phyloP scores from a whole-genome alignment of 805 yeast species.

The Lachancea dasiensis region DNA sequence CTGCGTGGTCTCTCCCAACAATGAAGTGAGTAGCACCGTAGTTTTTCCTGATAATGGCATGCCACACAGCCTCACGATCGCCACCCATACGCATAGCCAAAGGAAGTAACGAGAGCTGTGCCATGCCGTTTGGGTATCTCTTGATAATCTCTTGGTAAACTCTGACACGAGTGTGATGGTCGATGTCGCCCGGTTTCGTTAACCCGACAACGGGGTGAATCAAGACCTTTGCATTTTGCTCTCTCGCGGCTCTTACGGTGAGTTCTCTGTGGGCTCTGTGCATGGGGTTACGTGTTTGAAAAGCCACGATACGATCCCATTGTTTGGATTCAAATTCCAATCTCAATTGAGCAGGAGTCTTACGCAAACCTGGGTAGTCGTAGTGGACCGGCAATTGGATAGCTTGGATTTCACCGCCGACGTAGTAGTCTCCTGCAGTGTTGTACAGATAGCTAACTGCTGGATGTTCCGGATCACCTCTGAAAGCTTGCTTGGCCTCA shows the following conservation, averaged over 20 bases:
- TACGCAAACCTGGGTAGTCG: conserved; percentile 81
- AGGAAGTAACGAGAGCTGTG: conserved; percentile 80
- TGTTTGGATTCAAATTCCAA: conserved; percentile 72
- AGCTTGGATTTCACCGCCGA: conserved; percentile 87
- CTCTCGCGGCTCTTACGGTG: conserved; percentile 95
- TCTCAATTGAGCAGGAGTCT: conserved; percentile 87
- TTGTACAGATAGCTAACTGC: conserved; percentile 71
- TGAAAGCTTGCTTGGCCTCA: conserved; percentile 83
- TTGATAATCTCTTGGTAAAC: conserved; percentile 89
- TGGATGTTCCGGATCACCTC: conserved; percentile 97
- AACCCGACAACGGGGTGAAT: conserved; percentile 97
- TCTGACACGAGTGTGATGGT: conserved; percentile 94
- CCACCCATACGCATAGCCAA: conserved; percentile 99
- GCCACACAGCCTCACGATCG: conserved; percentile 98
- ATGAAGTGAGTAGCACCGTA: conserved; percentile 96
- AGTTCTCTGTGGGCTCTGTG: conserved; percentile 96
- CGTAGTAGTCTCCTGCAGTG: conserved; percentile 72
- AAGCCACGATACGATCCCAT: conserved; percentile 89
- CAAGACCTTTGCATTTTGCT: conserved; percentile 76
- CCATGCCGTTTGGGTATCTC: conserved; percentile 92
- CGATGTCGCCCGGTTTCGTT: conserved; percentile 96
- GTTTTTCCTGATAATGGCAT: conserved; percentile 92
- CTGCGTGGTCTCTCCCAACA: conserved; percentile 98
- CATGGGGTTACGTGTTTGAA: conserved; percentile 98
- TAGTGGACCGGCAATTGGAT: conserved; percentile 79